Conservation (phyloP, 2,329 filamentous ascomycete genomes). For the Botryotinia calthae region DNA sequence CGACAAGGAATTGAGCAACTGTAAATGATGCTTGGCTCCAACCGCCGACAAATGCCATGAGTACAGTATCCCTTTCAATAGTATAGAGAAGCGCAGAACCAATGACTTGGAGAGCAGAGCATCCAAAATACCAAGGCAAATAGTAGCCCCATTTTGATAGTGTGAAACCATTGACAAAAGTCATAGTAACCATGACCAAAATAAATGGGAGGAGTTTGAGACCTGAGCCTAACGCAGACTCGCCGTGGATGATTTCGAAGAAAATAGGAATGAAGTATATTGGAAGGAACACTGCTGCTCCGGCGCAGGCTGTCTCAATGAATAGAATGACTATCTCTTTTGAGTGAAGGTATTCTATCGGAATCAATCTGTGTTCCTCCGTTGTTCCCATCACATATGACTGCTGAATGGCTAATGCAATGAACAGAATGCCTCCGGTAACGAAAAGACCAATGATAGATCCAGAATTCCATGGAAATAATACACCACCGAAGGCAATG, state of each 20-base stretch:
- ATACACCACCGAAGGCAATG: slow-evolving; percentile 38
- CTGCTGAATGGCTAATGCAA: slow-evolving; percentile 29
- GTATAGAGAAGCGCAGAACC: background rate
- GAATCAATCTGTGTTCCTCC: slow-evolving; percentile 32
- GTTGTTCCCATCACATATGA: slow-evolving; percentile 34
- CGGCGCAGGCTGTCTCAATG: slow-evolving; percentile 37
- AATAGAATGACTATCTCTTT: slow-evolving; percentile 40
- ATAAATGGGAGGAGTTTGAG: slow-evolving; percentile 42
- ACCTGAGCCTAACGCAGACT: slow-evolving; percentile 46
- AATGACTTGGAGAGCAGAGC: background rate
- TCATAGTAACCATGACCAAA: slow-evolving; percentile 39
- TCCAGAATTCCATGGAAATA: slow-evolving; percentile 35
- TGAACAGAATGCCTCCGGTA: slow-evolving; percentile 43
- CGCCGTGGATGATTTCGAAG: slow-evolving; percentile 50
- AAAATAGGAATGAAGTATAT: slow-evolving; percentile 47
- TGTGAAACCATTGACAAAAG: slow-evolving; percentile 38
- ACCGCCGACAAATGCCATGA: background rate
- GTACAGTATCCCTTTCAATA: background rate
- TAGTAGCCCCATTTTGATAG: slow-evolving; percentile 41
- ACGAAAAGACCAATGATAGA: slow-evolving; percentile 41
- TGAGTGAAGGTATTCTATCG: slow-evolving; percentile 39
- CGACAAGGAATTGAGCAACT: background rate
- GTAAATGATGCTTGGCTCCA: background rate
- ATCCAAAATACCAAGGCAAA: slow-evolving; percentile 41
- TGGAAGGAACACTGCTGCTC: slow-evolving; percentile 42